Percentiles rank a stretch among this genome's conserved stretches.
These are phyloP conservation scores for Yamadazyma phyllophila DNA, from an alignment of 805 yeast genomes.

Conservation along the genomic window DNA sequence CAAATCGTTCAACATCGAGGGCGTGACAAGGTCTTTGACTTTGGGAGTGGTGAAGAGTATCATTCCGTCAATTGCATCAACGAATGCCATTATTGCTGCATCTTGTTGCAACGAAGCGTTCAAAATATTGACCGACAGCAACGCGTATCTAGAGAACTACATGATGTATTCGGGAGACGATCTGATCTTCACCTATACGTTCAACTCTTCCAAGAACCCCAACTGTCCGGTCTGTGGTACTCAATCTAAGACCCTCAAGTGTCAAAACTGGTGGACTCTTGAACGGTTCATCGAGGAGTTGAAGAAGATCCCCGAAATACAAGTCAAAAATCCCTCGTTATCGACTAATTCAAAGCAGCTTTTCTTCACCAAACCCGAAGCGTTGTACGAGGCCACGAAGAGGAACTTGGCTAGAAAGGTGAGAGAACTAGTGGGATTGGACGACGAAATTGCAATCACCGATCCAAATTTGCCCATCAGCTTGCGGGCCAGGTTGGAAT, in stretches of 20 bases:
- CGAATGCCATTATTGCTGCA: conserved; percentile 90
- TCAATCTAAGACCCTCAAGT: conserved; percentile 22
- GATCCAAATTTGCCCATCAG: conserved; percentile 52
- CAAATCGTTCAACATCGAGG: conserved; percentile 59
- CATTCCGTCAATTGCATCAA: conserved; percentile 91
- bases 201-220: conserved; percentile 55
- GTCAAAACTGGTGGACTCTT: conserved; percentile 34
- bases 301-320: conserved; percentile 26
- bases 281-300: conserved; percentile 44
- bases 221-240: conserved; percentile 80
- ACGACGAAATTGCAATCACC: conserved; percentile 53
- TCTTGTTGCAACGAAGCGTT: conserved; percentile 84
- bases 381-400: conserved; percentile 44
- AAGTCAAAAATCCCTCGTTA: conserved; percentile 45
- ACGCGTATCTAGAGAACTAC: conserved; percentile 68
- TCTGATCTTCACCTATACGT: conserved; percentile 73
- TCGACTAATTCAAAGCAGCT: conserved; percentile 38
- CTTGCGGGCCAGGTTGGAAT: conserved; percentile 22
- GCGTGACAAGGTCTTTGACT: conserved; percentile 69
- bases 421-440: conserved; percentile 33
- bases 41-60: conserved; percentile 89
- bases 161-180: conserved; percentile 86
- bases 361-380: conserved; percentile 48
- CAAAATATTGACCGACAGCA: conserved; percentile 69
- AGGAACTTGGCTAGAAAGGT: conserved; percentile 40